Evolutionary conservation across 2,329 filamentous ascomycete species (phyloP), one percentile per base, ranked within the genome.

Genomic region (Colletotrichum gloeosporioides): DNA sequence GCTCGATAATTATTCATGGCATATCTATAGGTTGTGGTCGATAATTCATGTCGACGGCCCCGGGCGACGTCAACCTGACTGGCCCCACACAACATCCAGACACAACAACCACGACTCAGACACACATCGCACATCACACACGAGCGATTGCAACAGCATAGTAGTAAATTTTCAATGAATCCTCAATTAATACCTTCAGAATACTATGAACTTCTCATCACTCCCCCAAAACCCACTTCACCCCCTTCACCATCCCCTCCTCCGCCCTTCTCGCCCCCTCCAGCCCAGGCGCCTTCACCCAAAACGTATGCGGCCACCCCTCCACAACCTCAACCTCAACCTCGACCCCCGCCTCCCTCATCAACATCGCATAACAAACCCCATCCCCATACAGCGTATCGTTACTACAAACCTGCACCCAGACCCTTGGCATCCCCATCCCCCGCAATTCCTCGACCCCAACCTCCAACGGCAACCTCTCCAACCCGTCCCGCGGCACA

Each of bases 221-320:
- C 32, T 29, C n/a, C 53, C 25, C 44, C 62, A 85, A 39, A 77
- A 88, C 77, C 88, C 88, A 88, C 29, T 79, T 80, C 68, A 88
- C 71, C 1, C 87, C 88, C 15, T 83, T 77, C 22, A 88, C 34
- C 84, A 88, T 86, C 59, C 82, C 83, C 77, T 77, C 79, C 65
- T 90, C 88, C 10, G 85, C 87, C 77, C 82, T 79, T 18, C 85
- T 78, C 8, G 88, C 85, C 78, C 83, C 81, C 15, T 84, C 79
- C 78, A 89, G 78, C 72, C 85, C 80, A 39, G 86, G 88, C 25
- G 85, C 85, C 81, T 87, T 85, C 73, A 90, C 79, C 89, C 89
- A 90, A 78, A 89, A 90, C 9, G 89, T 90, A 82, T 90, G 89
- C 22, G 88, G 88, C 84, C 85, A 89, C 10, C 88, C 88, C 70